Base-by-base conservation (phyloP, 306 rosid genomes). In the Quercus berberidifolia region DNA sequence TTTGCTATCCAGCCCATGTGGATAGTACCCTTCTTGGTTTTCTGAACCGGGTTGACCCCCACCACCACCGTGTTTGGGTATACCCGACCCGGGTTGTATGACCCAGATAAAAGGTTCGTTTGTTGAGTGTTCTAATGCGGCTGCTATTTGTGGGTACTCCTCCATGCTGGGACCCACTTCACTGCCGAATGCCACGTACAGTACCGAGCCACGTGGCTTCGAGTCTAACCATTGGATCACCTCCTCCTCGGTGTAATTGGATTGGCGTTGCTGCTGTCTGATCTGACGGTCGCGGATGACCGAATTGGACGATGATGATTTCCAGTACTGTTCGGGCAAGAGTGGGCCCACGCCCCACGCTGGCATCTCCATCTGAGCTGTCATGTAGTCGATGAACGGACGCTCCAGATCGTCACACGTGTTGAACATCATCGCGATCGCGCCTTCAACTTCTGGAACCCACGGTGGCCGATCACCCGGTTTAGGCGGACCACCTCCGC, bases 311-410 rank as follows among this genome's bases (percentile, higher is more conserved):
- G 54, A 12, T 1, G 49, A 14, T 0, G 93, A 81, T 3, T 82
- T 90, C 97, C 93, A 92, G 26, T 80, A 92, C 4, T 87, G 84
- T 18, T 86, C 93, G 0, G 95, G 97, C 33, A 90, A 43, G 72
- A 92, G 93, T 8, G 97, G 95, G 0, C 97, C 97, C 25, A 92
- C 90, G 10, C 89, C 92, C 91, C 92, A 92, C 1, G 88, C 89
- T 3, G 93, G 93, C 69, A 77, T 86, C 5, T 69, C 76, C 3
- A 80, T 64, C 10, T 82, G 82, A n/a, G 46, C 54, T 0, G 69
- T 74, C 1, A 90, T 21, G 80, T 89, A 89, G 0, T 83, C 73
- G 4, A 92, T 59, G 65, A 92, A 92, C 0, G 87, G 88, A 55
- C 68, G 86, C 84, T 92, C 97, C 12, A 92, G 83, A 55, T 89